A percentile compares a stretch with the other conserved stretches of the same genome.
Conservation (phyloP, 129 eudicot genomes). For the Saussurea involucrata region DNA sequence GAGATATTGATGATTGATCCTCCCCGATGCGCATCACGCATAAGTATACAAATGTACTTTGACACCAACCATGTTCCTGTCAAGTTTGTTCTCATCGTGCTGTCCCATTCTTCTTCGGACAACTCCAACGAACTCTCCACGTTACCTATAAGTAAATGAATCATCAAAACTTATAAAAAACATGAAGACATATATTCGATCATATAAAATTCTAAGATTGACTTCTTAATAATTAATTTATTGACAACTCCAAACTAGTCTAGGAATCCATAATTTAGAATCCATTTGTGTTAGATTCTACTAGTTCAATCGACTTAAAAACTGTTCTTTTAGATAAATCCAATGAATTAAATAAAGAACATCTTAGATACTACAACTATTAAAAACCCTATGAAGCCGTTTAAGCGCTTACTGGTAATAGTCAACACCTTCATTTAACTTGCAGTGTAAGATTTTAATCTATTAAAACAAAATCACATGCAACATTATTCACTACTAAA, state of each 20-base stretch:
- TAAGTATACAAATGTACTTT: slow-evolving; percentile 49
- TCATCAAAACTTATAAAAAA: background rate
- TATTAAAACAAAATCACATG: too few relatives aligned
- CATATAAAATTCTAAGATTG: too few relatives aligned
- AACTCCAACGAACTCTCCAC: slow-evolving; percentile 56
- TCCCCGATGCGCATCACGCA: slow-evolving; percentile 67
- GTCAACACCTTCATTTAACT: too few relatives aligned
- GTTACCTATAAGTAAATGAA: slow-evolving; percentile 31
- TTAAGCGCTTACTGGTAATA: too few relatives aligned
- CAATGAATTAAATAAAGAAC: background rate
- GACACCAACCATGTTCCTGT: slow-evolving; percentile 55
- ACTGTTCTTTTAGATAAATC: background rate
- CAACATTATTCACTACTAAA: too few relatives aligned
- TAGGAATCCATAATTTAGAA: background rate
- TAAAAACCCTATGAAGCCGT: too few relatives aligned
- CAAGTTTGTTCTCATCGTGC: slow-evolving; percentile 47
- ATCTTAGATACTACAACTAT: background rate
- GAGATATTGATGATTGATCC: slow-evolving; percentile 74
- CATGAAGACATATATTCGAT: background rate
- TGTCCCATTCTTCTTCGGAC: slow-evolving; percentile 69
- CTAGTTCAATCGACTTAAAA: background rate
- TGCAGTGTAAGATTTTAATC: too few relatives aligned
- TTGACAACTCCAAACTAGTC: background rate
- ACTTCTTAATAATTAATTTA: background rate
- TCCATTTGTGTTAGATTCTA: background rate